These are phyloP conservation scores for Trametes meyenii DNA, from an alignment of 768 basidiomycete genomes.

Conservation along the genomic window DNA sequence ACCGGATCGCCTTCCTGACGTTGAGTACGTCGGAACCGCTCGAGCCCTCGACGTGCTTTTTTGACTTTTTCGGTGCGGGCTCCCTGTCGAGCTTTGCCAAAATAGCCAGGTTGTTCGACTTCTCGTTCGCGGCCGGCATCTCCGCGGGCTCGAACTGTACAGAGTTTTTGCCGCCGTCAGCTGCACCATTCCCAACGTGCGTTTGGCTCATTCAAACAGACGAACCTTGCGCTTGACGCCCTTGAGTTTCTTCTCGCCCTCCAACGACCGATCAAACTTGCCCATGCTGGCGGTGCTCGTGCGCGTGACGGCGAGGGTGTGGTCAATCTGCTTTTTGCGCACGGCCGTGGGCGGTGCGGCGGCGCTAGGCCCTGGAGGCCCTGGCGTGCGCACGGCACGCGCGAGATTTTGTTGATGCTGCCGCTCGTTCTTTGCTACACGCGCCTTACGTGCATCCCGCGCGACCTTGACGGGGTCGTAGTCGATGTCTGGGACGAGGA, in stretches of 20 bases:
- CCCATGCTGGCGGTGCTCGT: conserved; percentile 95
- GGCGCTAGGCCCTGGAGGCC: conserved; percentile 3
- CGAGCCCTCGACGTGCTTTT: conserved; percentile 45
- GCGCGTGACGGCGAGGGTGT: conserved; percentile 73
- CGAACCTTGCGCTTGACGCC: conserved; percentile 92
- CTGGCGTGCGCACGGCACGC: conserved; percentile 48
- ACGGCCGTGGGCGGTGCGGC: conserved; percentile 31
- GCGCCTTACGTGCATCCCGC: conserved; percentile 76
- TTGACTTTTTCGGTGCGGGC: conserved; percentile 63
- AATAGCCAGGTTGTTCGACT: conserved; percentile 71
- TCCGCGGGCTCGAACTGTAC: conserved; percentile 85
- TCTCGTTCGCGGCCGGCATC: conserved; percentile 64
- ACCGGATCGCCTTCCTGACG: conserved; percentile 84
- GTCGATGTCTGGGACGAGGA: conserved; percentile 59
- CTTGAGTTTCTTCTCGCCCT: conserved; percentile 87
- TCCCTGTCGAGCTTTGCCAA: conserved; percentile 73
- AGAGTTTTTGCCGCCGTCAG: not conserved
- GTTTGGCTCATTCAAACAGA: not conserved
- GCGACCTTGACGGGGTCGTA: conserved; percentile 78
- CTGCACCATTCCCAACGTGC: not conserved
- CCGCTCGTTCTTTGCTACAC: conserved; percentile 82
- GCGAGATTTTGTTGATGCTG: conserved; percentile 75
- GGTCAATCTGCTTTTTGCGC: conserved; percentile 76
- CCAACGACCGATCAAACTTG: conserved; percentile 85
- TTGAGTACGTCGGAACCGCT: conserved; percentile 61